Evolutionary conservation across 2,329 filamentous ascomycete genomes (phyloP).

Genomic region (Leptographium wingfieldii): DNA sequence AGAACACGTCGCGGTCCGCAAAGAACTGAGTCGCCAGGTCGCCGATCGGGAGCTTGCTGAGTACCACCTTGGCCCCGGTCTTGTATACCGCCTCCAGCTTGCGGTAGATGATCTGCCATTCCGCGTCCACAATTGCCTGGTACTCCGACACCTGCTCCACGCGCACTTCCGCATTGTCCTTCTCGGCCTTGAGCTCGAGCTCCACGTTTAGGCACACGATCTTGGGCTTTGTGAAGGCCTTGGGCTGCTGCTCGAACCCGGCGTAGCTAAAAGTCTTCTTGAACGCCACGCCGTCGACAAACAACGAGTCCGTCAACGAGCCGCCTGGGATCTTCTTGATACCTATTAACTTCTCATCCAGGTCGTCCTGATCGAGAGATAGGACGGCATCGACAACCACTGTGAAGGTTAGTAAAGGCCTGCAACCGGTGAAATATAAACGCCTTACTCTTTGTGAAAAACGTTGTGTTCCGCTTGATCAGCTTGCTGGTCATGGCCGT

Average conservation of each 20-base stretch:
- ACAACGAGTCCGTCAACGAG: slow-evolving; percentile 88
- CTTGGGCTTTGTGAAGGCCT: slow-evolving; percentile 86
- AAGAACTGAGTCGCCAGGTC: slow-evolving; percentile 97
- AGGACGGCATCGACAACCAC: slow-evolving; percentile 97
- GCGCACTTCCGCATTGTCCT: slow-evolving; percentile 96
- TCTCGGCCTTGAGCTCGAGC: slow-evolving; percentile 95
- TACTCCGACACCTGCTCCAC: slow-evolving; percentile 98
- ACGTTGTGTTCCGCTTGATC: slow-evolving; percentile 91
- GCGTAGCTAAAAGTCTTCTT: slow-evolving; percentile 99
- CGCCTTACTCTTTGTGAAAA: slow-evolving; percentile 86
- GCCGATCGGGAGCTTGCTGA: slow-evolving; percentile 94
- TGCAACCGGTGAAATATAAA: background rate
- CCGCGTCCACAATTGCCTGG: slow-evolving; percentile 96
- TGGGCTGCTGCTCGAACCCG: slow-evolving; percentile 98
- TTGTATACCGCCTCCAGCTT: slow-evolving; percentile 92
- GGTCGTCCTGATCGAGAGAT: slow-evolving; percentile 87
- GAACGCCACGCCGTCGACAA: slow-evolving; percentile 96
- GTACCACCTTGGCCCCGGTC: slow-evolving; percentile 92
- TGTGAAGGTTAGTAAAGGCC: slow-evolving; percentile 21
- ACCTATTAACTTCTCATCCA: slow-evolving; percentile 96
- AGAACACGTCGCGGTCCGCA: slow-evolving; percentile 96
- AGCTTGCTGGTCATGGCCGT: slow-evolving; percentile 99
- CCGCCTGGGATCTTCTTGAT: slow-evolving; percentile 97
- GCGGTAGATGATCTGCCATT: slow-evolving; percentile 99
- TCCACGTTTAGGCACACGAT: slow-evolving; percentile 97